phyloP scores from a whole-genome alignment of 2,329 filamentous ascomycete genomes.

The Aspergillus fumigatiaffinis region DNA sequence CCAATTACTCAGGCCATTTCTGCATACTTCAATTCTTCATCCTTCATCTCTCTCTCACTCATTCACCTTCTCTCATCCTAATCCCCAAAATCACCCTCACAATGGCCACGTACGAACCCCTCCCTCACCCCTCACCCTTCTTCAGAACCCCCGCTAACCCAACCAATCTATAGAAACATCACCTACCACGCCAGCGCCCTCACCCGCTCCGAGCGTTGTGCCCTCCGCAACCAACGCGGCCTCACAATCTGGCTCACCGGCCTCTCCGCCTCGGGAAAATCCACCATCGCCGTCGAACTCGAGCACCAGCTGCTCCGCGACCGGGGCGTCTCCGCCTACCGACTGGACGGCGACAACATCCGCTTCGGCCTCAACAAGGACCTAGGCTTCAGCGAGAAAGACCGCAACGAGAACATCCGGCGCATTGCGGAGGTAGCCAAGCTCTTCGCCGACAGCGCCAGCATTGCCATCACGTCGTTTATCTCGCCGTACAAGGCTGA shows the following conservation, averaged over 20 bases:
- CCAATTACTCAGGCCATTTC: background rate
- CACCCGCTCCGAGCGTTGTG: slow-evolving; percentile 39
- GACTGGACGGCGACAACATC: slow-evolving; percentile 96
- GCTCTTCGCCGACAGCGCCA: slow-evolving; percentile 86
- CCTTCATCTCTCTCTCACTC: background rate
- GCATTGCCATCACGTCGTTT: slow-evolving; percentile 89
- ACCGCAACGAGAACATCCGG: slow-evolving; percentile 96
- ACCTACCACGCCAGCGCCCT: slow-evolving; percentile 44
- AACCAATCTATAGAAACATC: slow-evolving; percentile 37
- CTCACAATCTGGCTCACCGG: slow-evolving; percentile 98
- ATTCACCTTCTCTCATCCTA: background rate
- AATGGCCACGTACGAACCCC: slow-evolving; percentile 38
- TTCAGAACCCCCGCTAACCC: background rate
- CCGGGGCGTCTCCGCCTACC: slow-evolving; percentile 80
- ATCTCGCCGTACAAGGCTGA: slow-evolving; percentile 93
- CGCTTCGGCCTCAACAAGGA: slow-evolving; percentile 98
- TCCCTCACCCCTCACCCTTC: background rate
- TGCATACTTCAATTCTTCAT: background rate
- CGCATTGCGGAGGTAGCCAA: slow-evolving; percentile 95
- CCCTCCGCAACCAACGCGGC: slow-evolving; percentile 71
- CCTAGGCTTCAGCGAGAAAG: slow-evolving; percentile 86
- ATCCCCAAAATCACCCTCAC: slow-evolving; percentile 5
- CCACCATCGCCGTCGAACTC: slow-evolving; percentile 90
- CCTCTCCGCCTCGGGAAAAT: slow-evolving; percentile 93
- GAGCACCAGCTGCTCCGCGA: slow-evolving; percentile 81